Evolutionary conservation across 345 rosid genomes (phyloP).

Genomic region (Camelina hispida): DNA sequence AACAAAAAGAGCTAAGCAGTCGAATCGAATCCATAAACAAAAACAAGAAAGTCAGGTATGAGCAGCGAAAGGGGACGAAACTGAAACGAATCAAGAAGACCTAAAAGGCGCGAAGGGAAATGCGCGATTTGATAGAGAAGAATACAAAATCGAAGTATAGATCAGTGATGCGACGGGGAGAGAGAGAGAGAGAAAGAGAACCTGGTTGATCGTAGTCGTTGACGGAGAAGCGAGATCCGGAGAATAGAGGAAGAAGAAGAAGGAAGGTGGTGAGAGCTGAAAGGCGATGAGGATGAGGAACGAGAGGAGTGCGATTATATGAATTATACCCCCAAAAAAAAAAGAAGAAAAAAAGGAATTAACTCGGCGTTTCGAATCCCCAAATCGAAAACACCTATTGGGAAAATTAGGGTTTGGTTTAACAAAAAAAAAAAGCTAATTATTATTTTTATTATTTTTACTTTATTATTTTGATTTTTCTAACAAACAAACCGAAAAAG

Average conservation of each 20-base stretch:
- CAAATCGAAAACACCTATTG: conserved; percentile 23
- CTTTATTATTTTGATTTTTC: not conserved
- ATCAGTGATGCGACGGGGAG: conserved; percentile 23
- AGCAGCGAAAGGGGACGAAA: conserved; percentile 8
- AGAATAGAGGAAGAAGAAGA: conserved; percentile 21
- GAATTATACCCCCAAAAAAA: conserved; percentile 25
- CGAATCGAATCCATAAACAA: conserved; percentile 20
- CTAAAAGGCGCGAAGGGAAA: conserved; percentile 24
- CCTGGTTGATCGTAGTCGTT: conserved; percentile 36
- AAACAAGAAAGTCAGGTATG: not conserved
- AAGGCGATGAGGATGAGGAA: conserved; percentile 42
- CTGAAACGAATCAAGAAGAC: conserved; percentile 18
- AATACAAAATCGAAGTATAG: conserved; percentile 31
- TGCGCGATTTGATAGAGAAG: conserved; percentile 13
- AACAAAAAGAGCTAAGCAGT: not conserved
- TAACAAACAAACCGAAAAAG: conserved; percentile 16
- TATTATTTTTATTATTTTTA: no score
- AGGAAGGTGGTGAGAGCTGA: not conserved
- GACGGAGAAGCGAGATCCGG: conserved; percentile 42
- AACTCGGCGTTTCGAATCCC: conserved; percentile 44
- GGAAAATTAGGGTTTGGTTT: conserved; percentile 43
- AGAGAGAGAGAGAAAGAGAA: conserved; percentile 28
- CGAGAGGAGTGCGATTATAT: conserved; percentile 40
- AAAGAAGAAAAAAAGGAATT: not conserved
- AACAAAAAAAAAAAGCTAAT: not conserved